These are phyloP conservation scores for Colletotrichum graminicola DNA, from an alignment of 2,329 filamentous ascomycete genomes.

Conservation along the genomic window DNA sequence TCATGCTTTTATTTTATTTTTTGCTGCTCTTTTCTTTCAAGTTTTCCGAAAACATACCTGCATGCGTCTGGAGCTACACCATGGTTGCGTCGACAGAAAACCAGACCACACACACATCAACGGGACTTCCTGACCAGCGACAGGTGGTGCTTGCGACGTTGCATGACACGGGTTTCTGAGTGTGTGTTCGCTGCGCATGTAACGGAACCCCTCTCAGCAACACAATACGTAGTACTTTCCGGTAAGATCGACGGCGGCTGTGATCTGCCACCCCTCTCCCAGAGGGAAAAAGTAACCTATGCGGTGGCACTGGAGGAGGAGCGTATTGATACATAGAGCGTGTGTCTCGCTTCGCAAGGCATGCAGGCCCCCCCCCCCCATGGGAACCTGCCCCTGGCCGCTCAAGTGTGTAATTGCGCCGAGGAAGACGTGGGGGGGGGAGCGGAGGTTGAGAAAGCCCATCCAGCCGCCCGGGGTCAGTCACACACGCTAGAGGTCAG, in stretches of 20 bases:
- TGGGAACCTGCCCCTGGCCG: constrained; percentile 1
- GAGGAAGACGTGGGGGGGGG: constrained; percentile 14
- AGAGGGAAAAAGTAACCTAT: not conserved
- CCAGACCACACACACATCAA: not conserved
- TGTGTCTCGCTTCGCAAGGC: not conserved
- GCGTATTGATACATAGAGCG: not conserved
- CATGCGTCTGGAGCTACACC: not conserved
- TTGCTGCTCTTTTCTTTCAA: not conserved
- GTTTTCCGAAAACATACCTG: not conserved
- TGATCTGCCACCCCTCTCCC: constrained; percentile 14
- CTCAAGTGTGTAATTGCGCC: constrained; percentile 33
- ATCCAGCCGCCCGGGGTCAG: not conserved
- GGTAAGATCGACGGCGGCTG: constrained; percentile 18
- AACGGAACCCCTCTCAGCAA: not conserved
- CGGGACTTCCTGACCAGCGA: not conserved
- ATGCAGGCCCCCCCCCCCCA: not conserved
- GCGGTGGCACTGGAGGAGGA: constrained; percentile 27
- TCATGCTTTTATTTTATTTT: no score
- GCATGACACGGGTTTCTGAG: not conserved
- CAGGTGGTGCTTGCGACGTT: constrained; percentile 3
- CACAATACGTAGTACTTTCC: constrained; percentile 13
- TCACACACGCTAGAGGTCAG: not conserved
- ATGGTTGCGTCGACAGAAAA: not conserved
- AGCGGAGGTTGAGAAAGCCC: not conserved
- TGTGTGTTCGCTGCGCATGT: not conserved